Conservation (phyloP, 2,329 filamentous ascomycete genomes). For the Diaporthe caulivora region DNA sequence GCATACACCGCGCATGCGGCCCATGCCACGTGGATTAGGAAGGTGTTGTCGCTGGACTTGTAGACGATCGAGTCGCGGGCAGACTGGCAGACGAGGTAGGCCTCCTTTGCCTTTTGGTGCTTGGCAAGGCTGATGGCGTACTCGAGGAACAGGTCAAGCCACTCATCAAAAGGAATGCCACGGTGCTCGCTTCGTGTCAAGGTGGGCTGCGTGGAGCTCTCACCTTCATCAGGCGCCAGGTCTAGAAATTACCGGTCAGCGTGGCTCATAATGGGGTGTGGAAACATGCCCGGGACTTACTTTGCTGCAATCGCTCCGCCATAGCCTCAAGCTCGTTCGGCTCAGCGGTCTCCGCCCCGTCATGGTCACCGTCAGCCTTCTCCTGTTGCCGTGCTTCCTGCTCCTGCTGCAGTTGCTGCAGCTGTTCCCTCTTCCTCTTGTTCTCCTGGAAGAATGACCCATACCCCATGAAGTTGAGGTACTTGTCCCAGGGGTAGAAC, state of each 20-base stretch:
- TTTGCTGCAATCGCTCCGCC: conserved; percentile 67
- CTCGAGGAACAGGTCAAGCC: conserved; percentile 91
- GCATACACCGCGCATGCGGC: conserved; percentile 83
- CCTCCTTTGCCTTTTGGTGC: conserved; percentile 74
- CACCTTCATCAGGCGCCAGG: conserved; percentile 49
- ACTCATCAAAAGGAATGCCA: conserved; percentile 83
- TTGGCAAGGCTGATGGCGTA: conserved; percentile 84
- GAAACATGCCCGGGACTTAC: conserved; percentile 53
- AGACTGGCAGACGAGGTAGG: conserved; percentile 84
- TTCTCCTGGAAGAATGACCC: conserved; percentile 52
- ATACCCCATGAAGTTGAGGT: conserved; percentile 67
- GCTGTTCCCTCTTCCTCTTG: conserved; percentile 41
- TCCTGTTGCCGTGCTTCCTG: conserved; percentile 40
- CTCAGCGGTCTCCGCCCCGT: conserved; percentile 22
- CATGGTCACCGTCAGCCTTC: conserved; percentile 1
- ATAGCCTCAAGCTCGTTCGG: conserved; percentile 63
- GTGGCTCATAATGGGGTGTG: neutral
- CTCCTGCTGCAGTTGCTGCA: conserved; percentile 4
- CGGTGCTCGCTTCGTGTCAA: conserved; percentile 60
- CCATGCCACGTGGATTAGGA: conserved; percentile 82
- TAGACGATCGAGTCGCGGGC: conserved; percentile 87
- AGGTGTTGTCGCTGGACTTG: conserved; percentile 74
- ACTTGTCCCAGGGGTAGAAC: conserved; percentile 77
- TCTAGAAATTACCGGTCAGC: conserved; percentile 43
- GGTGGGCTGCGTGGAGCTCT: conserved; percentile 46